phyloP scores from a whole-genome alignment of 148 eudicot genomes.

The Dysphania ambrosioides region DNA sequence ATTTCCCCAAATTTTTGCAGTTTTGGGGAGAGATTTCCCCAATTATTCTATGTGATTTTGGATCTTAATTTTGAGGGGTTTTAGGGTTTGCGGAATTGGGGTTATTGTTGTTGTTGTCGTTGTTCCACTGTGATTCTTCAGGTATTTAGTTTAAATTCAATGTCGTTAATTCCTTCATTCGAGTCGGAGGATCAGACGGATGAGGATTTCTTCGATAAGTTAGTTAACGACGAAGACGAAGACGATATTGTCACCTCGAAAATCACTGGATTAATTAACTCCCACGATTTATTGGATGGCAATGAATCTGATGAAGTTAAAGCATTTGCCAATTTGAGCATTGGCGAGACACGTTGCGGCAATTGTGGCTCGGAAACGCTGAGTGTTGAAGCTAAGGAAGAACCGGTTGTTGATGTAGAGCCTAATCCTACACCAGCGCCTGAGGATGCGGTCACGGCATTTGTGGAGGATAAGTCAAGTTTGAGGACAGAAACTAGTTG shows the following conservation, averaged over 20 bases:
- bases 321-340: constrained; percentile 54
- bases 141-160: constrained; percentile 38
- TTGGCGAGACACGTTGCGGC: constrained; percentile 25
- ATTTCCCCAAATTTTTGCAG: not conserved
- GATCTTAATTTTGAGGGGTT: constrained; percentile 26
- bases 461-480: constrained; percentile 31
- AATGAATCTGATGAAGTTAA: constrained; percentile 55
- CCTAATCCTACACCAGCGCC: constrained; percentile 30
- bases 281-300: constrained; percentile 28
- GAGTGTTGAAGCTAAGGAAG: constrained; percentile 14
- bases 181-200: constrained; percentile 93
- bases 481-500: constrained; percentile 32
- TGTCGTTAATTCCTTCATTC: constrained; percentile 78
- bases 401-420: constrained; percentile 23
- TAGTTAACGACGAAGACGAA: constrained; percentile 73
- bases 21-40: not conserved
- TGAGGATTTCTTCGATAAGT: constrained; percentile 91
- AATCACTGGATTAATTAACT: constrained; percentile 3
- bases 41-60: not conserved
- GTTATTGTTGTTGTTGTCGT: not conserved
- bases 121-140: constrained; percentile 4
- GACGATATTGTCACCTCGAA: constrained; percentile 26
- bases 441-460: constrained; percentile 24
- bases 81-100: constrained; percentile 16
- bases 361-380: constrained; percentile 6